Evolutionary conservation across 108 stramenopile genomes (phyloP), one percentile per base, ranked within the genome.

Genomic region (Cylindrotheca fusiformis): DNA sequence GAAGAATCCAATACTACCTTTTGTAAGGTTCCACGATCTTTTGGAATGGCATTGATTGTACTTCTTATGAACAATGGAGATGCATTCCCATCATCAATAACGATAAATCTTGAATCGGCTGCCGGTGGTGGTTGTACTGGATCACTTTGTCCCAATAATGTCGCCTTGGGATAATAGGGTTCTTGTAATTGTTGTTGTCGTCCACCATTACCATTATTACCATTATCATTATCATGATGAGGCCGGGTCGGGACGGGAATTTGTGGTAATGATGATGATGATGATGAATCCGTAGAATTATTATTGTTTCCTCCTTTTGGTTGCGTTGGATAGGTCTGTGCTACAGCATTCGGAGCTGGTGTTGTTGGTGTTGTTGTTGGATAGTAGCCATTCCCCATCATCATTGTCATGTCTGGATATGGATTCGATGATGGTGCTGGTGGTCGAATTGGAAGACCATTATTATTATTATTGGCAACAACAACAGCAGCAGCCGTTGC

Each of bases 21-120:
- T 8, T 79, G 62, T 29, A 65, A 61, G 5, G 83, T 64, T 17
- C 52, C 56, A 0, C 66, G 48, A 50, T 83, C 84, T 30, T 55
- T 20, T 1, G 93, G 93, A 33, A 91, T 69, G 0, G 75, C 69
- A 54, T 85, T 79, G 6, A 84, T 49, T 8, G 82, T 89, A 26
- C 68, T 53, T 22, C 86, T 56, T 26, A 91, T 50, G n/a, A 85
- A 56, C 2, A 80, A 57, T 2, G 93, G 89, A 48, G 77, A 64
- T 6, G 83, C 86, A 61, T 85, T 88, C 12, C 73, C 82, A 57
- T 83, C 79, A 58, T 87, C 79, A 22, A 59, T 33, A 45, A 68
- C 32, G 3, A 85, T 36, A 36, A 71, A 87, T 24, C 86, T 68
- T 18, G 80, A 77, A 67, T 84, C 82, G 32, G 84, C 68, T 2